A percentile compares a stretch with the other conserved stretches of the same genome.
These are phyloP conservation scores for Sclerospora graminicola DNA, from an alignment of 352 stramenopile species.

Conservation along the genomic window DNA sequence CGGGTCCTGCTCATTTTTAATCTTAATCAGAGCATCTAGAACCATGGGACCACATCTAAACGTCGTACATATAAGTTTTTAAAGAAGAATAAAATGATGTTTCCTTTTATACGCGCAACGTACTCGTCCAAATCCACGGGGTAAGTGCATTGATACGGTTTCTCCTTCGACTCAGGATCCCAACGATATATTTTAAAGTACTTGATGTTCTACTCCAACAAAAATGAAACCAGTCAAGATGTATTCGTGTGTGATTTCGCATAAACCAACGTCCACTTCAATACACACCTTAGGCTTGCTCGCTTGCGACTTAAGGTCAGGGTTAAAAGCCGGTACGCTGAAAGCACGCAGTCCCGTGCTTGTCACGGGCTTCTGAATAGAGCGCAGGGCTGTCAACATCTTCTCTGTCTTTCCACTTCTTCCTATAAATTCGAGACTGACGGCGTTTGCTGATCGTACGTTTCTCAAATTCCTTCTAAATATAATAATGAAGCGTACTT, in stretches of 20 bases:
- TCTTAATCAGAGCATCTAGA: slow-evolving; percentile 98
- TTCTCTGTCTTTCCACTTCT: slow-evolving; percentile 10
- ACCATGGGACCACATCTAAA: slow-evolving; percentile 96
- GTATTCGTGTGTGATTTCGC: too few relatives aligned
- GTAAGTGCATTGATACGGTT: slow-evolving; percentile 94
- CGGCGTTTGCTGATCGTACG: slow-evolving; percentile 16
- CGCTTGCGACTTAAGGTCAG: slow-evolving; percentile 67
- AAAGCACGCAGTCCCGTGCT: slow-evolving; percentile 42
- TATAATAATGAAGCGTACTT: too few relatives aligned
- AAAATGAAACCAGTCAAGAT: slow-evolving; percentile 2
- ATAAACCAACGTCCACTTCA: background rate
- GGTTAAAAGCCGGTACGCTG: slow-evolving; percentile 33
- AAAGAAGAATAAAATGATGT: background rate
- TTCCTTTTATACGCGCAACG: slow-evolving; percentile 13
- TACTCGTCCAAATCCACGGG: slow-evolving; percentile 96
- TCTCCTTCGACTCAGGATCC: slow-evolving; percentile 92
- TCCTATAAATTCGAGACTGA: slow-evolving; percentile 30
- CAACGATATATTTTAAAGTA: slow-evolving; percentile 99
- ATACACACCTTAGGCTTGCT: slow-evolving; percentile 60
- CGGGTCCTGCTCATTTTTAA: slow-evolving; percentile 99
- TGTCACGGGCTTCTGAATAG: slow-evolving; percentile 25
- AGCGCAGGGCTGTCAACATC: slow-evolving; percentile 24
- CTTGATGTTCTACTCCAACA: slow-evolving; percentile 85
- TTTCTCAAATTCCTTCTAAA: slow-evolving; percentile 1
- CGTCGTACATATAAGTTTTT: background rate